Evolutionary conservation across 2,329 filamentous ascomycete species (phyloP).

Genomic region (Hypoxylon sp.): DNA sequence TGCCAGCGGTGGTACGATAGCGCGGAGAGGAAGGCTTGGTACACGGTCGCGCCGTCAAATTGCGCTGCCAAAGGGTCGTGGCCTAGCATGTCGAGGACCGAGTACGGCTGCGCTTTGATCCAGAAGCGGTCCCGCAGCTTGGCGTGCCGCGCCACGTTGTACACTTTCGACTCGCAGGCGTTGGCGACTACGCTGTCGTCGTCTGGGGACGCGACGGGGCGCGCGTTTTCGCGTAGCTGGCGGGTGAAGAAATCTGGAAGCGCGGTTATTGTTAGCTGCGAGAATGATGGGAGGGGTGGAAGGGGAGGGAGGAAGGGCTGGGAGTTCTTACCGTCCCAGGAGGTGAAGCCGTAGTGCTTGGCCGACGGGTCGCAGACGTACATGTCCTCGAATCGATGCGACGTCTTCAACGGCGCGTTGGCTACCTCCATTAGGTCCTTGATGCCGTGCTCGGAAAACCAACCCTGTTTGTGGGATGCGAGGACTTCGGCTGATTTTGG

Average conservation of each 20-base stretch:
- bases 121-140: constrained; percentile 69
- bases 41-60: constrained; percentile 70
- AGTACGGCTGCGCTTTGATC: constrained; percentile 73
- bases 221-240: constrained; percentile 61
- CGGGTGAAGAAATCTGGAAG: constrained; percentile 69
- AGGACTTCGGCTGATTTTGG: constrained; percentile 69
- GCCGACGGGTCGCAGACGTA: constrained; percentile 71
- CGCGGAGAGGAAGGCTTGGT: constrained; percentile 73
- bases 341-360: constrained; percentile 69
- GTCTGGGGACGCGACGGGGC: constrained; percentile 65
- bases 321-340: constrained; percentile 67
- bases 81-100: constrained; percentile 67
- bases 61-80: constrained; percentile 62
- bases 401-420: constrained; percentile 61
- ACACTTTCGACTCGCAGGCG: constrained; percentile 69
- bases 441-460: constrained; percentile 68
- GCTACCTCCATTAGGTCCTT: constrained; percentile 67
- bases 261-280: neutral
- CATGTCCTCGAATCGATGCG: constrained; percentile 70
- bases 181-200: constrained; percentile 68
- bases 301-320: no score
- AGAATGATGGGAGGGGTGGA: neutral
- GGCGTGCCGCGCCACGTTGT: constrained; percentile 58
- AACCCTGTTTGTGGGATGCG: constrained; percentile 62
- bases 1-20: constrained; percentile 76